Conservation (phyloP, 2,329 filamentous ascomycete species). For the Stemphylium beticola region DNA sequence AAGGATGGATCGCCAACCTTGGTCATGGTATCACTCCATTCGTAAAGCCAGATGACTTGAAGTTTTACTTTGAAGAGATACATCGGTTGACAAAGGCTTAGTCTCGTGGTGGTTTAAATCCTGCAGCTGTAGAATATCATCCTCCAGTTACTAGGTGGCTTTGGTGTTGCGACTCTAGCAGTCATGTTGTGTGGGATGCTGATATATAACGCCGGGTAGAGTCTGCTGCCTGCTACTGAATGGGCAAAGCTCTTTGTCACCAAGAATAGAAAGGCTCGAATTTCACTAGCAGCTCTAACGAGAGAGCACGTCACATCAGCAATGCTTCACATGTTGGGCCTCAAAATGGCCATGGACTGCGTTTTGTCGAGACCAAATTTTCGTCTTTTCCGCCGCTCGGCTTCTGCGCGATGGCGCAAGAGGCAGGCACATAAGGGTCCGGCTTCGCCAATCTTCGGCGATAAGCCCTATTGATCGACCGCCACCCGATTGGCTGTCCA, state of each 20-base stretch:
- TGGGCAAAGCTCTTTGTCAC: too few relatives aligned
- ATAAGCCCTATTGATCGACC: constrained; percentile 13
- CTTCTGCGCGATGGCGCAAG: constrained; percentile 7
- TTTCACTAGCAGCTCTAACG: too few relatives aligned
- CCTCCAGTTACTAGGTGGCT: background rate
- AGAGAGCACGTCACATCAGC: too few relatives aligned
- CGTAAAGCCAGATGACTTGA: constrained; percentile 91
- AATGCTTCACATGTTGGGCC: too few relatives aligned
- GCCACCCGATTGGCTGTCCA: constrained; percentile 2
- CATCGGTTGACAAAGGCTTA: constrained; percentile 56
- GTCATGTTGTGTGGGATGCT: too few relatives aligned
- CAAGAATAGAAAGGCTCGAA: too few relatives aligned
- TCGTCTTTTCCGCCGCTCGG: background rate
- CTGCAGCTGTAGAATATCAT: background rate
- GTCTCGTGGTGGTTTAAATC: background rate
- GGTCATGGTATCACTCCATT: constrained; percentile 96
- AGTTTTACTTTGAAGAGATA: constrained; percentile 92
- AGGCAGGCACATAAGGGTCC: constrained; percentile 7
- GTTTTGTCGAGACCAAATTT: background rate
- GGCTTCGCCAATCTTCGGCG: constrained; percentile 14
- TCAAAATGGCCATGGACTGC: too few relatives aligned
- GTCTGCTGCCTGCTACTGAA: too few relatives aligned
- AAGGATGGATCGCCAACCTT: constrained; percentile 96
- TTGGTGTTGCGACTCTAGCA: too few relatives aligned
- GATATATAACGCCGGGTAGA: too few relatives aligned